phyloP scores from a whole-genome alignment of 495 filamentous ascomycete genomes.

The Xylaria cubensis region DNA sequence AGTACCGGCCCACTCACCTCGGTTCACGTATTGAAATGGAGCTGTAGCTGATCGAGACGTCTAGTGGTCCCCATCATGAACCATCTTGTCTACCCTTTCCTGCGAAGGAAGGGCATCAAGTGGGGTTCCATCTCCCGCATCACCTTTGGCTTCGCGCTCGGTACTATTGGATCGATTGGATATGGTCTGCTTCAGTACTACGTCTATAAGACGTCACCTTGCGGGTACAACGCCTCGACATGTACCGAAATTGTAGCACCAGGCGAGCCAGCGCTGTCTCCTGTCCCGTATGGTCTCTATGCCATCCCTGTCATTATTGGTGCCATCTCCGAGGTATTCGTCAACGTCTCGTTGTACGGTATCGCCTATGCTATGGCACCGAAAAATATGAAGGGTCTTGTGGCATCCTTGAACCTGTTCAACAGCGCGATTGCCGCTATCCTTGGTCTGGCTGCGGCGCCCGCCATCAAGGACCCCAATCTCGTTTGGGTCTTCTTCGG shows the following conservation, averaged over 20 bases:
- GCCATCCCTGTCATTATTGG: slow-evolving; percentile 54
- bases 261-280: slow-evolving; percentile 52
- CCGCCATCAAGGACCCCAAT: slow-evolving; percentile 65
- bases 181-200: slow-evolving; percentile 74
- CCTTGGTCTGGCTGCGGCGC: slow-evolving; percentile 62
- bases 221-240: slow-evolving; percentile 52
- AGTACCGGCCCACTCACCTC: background rate
- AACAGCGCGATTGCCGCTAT: slow-evolving; percentile 62
- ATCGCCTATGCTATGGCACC: slow-evolving; percentile 74
- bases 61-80: slow-evolving; percentile 72
- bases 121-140: slow-evolving; percentile 77
- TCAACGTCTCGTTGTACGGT: slow-evolving; percentile 71
- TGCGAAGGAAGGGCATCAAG: slow-evolving; percentile 66
- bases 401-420: slow-evolving; percentile 66
- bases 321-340: slow-evolving; percentile 71
- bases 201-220: slow-evolving; percentile 66
- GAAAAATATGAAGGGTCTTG: slow-evolving; percentile 69
- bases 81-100: slow-evolving; percentile 68
- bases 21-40: background rate
- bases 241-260: slow-evolving; percentile 46
- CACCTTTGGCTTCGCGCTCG: slow-evolving; percentile 72
- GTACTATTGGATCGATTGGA: slow-evolving; percentile 64
- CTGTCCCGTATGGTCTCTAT: slow-evolving; percentile 49
- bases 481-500: slow-evolving; percentile 62
- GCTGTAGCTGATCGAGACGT: slow-evolving; percentile 27